Evolutionary conservation across 768 basidiomycete genomes (phyloP), one percentile per base, ranked within the genome.

Genomic region (Leccinum rimulosum): DNA sequence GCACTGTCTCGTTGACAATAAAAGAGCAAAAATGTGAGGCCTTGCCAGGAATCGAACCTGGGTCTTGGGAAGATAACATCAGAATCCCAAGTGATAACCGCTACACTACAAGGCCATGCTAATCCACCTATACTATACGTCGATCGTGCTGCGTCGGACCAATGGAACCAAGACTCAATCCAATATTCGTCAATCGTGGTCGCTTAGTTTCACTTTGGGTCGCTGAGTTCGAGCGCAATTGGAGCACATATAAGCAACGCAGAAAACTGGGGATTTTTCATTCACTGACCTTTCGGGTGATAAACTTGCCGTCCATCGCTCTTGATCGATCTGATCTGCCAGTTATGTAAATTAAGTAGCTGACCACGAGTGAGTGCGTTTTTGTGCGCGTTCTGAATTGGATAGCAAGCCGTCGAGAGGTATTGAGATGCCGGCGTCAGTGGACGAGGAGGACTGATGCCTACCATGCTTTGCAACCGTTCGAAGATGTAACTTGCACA

Each of bases 341-440:
- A 33, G 1, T 33, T 1, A 22, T 22, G 22, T 22, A 1, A 33
- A 33, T 0, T 33, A 33, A 11, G 31, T 33, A 33, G 11, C 31
- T 33, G 31, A 31, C 31, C 31, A 33, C 11, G 31, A 33, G 31
- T 79, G 75, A 54, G 79, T 81, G 55, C 92, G 84, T 74, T 94
- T 94, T 52, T 84, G 82, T 38, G 76, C 76, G 50, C 86, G 79
- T 48, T 83, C 81, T 5, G 82, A 65, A 38, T 81, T 78, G 31
- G 81, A 70, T 52, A 89, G 64, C 53, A 90, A 75, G 35, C 76
- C 79, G 68, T 92, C 89, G 61, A 92, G 73, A 54, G 90, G 91
- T 63, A 91, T 92, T 49, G 89, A 89, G 56, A 92, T 92, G 64
- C 92, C 91, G 33, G 75, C 78, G 70, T 89, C 87, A 15, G 76